Percentiles rank a stretch among this genome's conserved stretches.
These are phyloP conservation scores for Leptographium lundbergii DNA, from an alignment of 2,329 filamentous ascomycete genomes.

Conservation along the genomic window DNA sequence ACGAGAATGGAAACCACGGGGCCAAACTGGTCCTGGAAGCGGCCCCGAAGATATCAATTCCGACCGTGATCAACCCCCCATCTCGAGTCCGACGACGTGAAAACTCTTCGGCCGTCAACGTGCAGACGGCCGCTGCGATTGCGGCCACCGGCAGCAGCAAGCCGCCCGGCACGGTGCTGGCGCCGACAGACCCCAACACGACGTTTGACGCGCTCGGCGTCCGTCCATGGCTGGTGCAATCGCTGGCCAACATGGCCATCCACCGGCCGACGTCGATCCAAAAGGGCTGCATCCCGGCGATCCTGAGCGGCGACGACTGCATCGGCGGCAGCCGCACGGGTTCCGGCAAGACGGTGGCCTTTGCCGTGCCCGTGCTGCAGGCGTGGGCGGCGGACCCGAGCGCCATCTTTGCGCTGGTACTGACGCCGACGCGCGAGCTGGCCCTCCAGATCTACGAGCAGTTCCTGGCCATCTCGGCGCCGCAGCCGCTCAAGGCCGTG, in stretches of 20 bases:
- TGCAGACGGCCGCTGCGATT: neutral
- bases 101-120: conserved; percentile 2
- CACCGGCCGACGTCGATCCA: conserved; percentile 86
- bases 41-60: conserved; percentile 17
- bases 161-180: conserved; percentile 23
- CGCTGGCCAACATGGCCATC: conserved; percentile 66
- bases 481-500: conserved; percentile 74
- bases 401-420: conserved; percentile 77
- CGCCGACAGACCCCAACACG: conserved; percentile 41
- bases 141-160: neutral
- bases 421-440: conserved; percentile 85
- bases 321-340: conserved; percentile 91
- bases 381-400: conserved; percentile 86
- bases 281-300: conserved; percentile 82
- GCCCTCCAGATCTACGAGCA: conserved; percentile 95
- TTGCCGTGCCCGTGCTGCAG: conserved; percentile 87
- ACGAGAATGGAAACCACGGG: conserved; percentile 15
- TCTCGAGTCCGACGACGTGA: conserved; percentile 34
- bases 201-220: conserved; percentile 64
- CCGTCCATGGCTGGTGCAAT: conserved; percentile 77
- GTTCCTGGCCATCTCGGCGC: conserved; percentile 81
- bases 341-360: conserved; percentile 94
- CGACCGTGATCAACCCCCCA: conserved; percentile 35
- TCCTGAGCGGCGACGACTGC: conserved; percentile 80
- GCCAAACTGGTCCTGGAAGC: neutral